These are phyloP conservation scores for Chalciporus chontae DNA, from an alignment of 768 basidiomycete species.

Conservation along the genomic window DNA sequence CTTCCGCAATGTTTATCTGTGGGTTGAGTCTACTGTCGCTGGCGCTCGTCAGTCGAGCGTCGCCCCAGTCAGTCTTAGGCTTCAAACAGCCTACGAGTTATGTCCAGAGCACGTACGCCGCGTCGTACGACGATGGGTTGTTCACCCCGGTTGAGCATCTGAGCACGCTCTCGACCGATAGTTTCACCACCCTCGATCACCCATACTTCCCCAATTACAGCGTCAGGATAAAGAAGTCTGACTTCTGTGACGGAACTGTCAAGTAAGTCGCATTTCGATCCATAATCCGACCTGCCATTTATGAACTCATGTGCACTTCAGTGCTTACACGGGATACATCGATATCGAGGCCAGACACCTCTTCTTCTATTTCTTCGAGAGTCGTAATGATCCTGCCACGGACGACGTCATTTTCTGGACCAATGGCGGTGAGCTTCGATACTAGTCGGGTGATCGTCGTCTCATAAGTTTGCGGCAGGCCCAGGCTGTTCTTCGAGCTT, in stretches of 20 bases:
- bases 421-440: conserved; percentile 47
- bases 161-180: conserved; percentile 22
- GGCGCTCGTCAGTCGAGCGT: conserved; percentile 12
- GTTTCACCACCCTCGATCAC: conserved; percentile 39
- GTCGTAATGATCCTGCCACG: conserved; percentile 50
- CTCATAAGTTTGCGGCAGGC: conserved; percentile 15
- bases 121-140: conserved; percentile 26
- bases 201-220: conserved; percentile 42
- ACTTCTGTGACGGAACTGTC: conserved; percentile 40
- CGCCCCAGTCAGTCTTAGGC: conserved; percentile 19
- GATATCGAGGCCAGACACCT: conserved; percentile 62
- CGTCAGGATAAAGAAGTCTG: conserved; percentile 38
- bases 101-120: conserved; percentile 4
- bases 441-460: background rate
- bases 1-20: conserved; percentile 9
- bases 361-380: conserved; percentile 78
- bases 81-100: conserved; percentile 4
- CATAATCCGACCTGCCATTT: background rate
- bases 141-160: conserved; percentile 35
- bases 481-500: conserved; percentile 57
- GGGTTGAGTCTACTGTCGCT: conserved; percentile 18
- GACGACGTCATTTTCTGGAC: conserved; percentile 61
- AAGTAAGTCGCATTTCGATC: conserved; percentile 23
- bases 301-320: conserved; percentile 17
- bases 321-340: conserved; percentile 64